These are phyloP conservation scores for Coccinonectria pachysandricola DNA, from an alignment of 2,329 filamentous ascomycete genomes.

Conservation along the genomic window DNA sequence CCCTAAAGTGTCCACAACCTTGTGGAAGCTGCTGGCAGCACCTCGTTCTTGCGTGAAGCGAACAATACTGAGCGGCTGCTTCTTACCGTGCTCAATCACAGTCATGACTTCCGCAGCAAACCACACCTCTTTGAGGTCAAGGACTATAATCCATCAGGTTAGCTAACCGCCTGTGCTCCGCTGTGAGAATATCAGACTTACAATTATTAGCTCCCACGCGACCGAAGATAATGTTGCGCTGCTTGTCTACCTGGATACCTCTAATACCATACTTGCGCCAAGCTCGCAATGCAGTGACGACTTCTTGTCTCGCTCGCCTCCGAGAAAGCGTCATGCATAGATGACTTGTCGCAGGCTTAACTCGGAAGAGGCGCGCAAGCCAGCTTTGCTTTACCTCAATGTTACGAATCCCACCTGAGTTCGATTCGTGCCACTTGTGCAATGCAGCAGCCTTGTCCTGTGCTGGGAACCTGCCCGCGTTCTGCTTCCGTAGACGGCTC, in stretches of 20 bases:
- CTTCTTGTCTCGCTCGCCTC: constrained; percentile 65
- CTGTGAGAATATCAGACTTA: too few species aligned
- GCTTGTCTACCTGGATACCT: constrained; percentile 69
- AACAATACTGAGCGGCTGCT: constrained; percentile 65
- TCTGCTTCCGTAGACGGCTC: constrained; percentile 7
- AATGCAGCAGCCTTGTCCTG: constrained; percentile 8
- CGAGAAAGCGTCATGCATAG: constrained; percentile 63
- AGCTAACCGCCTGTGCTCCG: too few species aligned
- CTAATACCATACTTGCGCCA: constrained; percentile 77
- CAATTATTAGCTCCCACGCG: constrained; percentile 68
- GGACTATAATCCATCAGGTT: constrained; percentile 38
- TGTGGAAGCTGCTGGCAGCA: constrained; percentile 82
- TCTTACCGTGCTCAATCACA: constrained; percentile 74
- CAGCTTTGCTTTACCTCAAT: constrained; percentile 69
- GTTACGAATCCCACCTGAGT: constrained; percentile 34
- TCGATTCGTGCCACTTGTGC: constrained; percentile 24
- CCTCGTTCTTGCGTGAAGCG: constrained; percentile 84
- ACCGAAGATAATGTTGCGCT: constrained; percentile 69
- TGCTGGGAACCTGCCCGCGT: too few species aligned
- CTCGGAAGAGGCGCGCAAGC: constrained; percentile 79
- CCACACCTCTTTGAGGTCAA: constrained; percentile 76
- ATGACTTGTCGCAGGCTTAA: constrained; percentile 70
- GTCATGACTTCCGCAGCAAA: constrained; percentile 84
- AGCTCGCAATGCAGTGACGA: constrained; percentile 63
- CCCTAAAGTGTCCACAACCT: constrained; percentile 68